Percentiles rank a stretch among this genome's conserved stretches.
Evolutionary conservation across 306 rosid species (phyloP).

Genomic region (Lotus japonicus): DNA sequence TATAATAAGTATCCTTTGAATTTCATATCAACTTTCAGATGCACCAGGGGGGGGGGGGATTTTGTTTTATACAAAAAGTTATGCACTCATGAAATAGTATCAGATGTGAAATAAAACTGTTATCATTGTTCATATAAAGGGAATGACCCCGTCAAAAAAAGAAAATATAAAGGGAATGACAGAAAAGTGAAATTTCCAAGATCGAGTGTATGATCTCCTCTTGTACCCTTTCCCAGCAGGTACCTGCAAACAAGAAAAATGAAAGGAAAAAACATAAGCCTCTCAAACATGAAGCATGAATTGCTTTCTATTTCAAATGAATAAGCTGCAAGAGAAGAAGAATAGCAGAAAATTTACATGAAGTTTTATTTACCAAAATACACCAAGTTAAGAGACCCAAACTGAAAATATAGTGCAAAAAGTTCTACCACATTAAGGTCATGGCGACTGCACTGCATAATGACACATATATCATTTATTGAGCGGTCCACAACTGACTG

Average conservation of each 20-base stretch:
- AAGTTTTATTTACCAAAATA: too few species aligned
- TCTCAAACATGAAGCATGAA: not conserved
- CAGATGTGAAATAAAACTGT: not conserved
- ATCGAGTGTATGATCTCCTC: conserved; percentile 7
- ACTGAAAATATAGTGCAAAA: not conserved
- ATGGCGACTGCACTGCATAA: conserved; percentile 90
- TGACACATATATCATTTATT: conserved; percentile 74
- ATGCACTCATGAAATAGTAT: not conserved
- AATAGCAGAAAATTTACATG: too few species aligned
- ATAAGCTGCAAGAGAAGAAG: too few species aligned
- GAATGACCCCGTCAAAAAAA: too few species aligned
- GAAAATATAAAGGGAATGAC: not conserved
- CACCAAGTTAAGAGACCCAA: conserved; percentile 9
- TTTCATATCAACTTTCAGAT: not conserved
- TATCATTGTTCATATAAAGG: too few species aligned
- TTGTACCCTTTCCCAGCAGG: conserved; percentile 84
- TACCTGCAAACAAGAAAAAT: conserved; percentile 48
- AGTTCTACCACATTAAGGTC: conserved; percentile 80
- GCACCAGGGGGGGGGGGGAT: not conserved
- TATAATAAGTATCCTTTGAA: not conserved
- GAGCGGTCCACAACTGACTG: conserved; percentile 83
- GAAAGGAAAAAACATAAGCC: conserved; percentile 23
- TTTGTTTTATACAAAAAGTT: not conserved
- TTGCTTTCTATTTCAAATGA: not conserved
- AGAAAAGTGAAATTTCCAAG: conserved; percentile 16